phyloP scores from a whole-genome alignment of 495 filamentous ascomycete genomes.

The Neurospora cerealis region DNA sequence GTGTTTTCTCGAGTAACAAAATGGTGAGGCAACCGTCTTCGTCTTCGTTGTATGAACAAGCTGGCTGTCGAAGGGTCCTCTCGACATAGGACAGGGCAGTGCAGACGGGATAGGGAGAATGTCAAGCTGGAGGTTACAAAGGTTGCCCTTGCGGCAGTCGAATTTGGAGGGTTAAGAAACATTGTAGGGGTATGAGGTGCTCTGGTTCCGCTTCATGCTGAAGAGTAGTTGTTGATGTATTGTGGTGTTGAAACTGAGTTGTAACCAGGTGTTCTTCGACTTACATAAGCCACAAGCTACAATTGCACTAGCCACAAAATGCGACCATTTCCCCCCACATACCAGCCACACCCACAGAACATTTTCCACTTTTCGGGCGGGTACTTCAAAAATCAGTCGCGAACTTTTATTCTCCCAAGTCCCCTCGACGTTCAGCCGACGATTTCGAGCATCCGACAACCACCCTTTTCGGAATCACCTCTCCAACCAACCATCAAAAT shows the following conservation, averaged over 20 bases:
- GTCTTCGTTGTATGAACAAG: not conserved
- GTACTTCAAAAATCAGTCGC: constrained; percentile 6
- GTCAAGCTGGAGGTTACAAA: not conserved
- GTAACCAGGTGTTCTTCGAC: not conserved
- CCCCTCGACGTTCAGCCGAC: constrained; percentile 11
- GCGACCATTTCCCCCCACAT: not conserved
- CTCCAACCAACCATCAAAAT: constrained; percentile 14
- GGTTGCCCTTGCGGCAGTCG: not conserved
- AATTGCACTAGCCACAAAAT: not conserved
- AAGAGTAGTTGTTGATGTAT: not conserved
- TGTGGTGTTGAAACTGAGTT: not conserved
- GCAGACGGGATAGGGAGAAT: not conserved
- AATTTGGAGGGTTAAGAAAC: not conserved
- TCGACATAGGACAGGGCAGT: not conserved
- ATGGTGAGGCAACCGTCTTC: not conserved
- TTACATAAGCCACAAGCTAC: not conserved
- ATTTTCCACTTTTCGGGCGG: constrained; percentile 1
- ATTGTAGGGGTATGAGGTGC: not conserved
- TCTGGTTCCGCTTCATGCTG: not conserved
- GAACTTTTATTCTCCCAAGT: constrained; percentile 9
- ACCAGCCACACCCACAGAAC: constrained; percentile 15
- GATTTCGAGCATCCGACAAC: constrained; percentile 13
- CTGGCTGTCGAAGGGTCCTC: not conserved
- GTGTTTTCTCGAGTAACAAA: not conserved
- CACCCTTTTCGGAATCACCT: constrained; percentile 7